Conservation (phyloP, 805 yeast genomes). For the Priceomyces castillae region DNA sequence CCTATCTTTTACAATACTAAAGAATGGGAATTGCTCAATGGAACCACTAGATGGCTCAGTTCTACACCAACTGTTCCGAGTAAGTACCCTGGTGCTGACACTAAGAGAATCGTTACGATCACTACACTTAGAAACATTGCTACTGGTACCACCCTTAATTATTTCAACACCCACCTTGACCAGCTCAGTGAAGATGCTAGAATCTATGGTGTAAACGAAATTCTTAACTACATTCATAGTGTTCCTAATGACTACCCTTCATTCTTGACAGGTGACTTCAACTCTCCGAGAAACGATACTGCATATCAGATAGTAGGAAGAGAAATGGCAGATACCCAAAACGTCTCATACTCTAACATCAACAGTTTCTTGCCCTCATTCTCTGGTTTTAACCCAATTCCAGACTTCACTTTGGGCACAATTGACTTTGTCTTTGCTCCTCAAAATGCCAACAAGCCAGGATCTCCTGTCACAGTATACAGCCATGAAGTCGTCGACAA, state of each 20-base stretch:
- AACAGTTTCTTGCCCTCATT: conserved; percentile 30
- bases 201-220: conserved; percentile 42
- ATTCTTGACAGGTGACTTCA: conserved; percentile 57
- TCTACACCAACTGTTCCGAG: conserved; percentile 54
- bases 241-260: conserved; percentile 32
- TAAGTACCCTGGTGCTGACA: conserved; percentile 38
- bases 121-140: conserved; percentile 23
- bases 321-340: conserved; percentile 31
- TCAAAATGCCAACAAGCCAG: conserved; percentile 19
- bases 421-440: conserved; percentile 40
- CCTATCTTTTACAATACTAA: conserved; percentile 43
- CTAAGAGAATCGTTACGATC: conserved; percentile 39
- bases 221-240: conserved; percentile 36
- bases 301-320: conserved; percentile 37
- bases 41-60: conserved; percentile 53
- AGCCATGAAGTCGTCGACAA: conserved; percentile 34
- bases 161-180: conserved; percentile 51
- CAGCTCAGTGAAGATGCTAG: conserved; percentile 47
- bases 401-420: conserved; percentile 18
- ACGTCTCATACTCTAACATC: conserved; percentile 19
- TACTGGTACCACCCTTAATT: conserved; percentile 22
- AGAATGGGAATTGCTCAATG: conserved; percentile 37
- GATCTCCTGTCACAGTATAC: conserved; percentile 17
- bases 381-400: conserved; percentile 35
- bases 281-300: conserved; percentile 28